Base-by-base conservation (phyloP, 805 yeast species). In the Teunomyces barrocoloradensis region DNA sequence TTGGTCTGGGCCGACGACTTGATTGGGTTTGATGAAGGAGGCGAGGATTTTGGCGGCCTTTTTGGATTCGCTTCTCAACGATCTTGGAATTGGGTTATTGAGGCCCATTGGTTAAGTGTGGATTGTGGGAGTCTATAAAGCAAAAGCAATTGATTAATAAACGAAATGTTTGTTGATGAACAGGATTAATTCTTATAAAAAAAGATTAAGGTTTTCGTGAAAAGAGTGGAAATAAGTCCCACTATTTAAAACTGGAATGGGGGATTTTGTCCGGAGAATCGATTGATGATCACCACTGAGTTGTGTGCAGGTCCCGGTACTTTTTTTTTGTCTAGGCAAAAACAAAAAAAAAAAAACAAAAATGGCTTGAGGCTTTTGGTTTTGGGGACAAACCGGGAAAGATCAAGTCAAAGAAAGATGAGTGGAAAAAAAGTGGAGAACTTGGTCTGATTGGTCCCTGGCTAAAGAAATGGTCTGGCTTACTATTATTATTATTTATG, bases 1-100 rank as follows among this genome's bases (percentile, higher is more conserved):
- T 57, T 84, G 66, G 53, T 90, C 96, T 13, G 92, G 90, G 40
- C 96, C 96, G 20, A 89, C 80, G 45, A 90, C 75, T 68, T 92
- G 98, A 69, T 94, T 92, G 6, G 99, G 98, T 68, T 92, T 92
- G 59, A 94, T 79, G 61, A 92, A 94, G 23, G 95, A 85, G 3
- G 96, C 78, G 45, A 92, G 80, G 47, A 92, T 81, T 61, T 89
- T 89, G 20, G 98, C 97, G 10, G 97, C 98, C 73, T 92, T 92
- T 61, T 79, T 85, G 47, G 90, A 80, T 72, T 92, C 99, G 65
- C 85, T 82, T 61, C 82, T 85, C 61, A 92, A 77, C 61, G 92
- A 85, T 69, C 95, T 79, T 50, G 99, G 99, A 53, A 94, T 79
- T 20, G 99, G 99, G 78, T 92, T 92, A 71, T 91, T 94, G 64